Evolutionary conservation across 1,284 basidiomycete species (phyloP), one percentile per base, ranked within the genome.

Genomic region (Rhodotorula sp.): DNA sequence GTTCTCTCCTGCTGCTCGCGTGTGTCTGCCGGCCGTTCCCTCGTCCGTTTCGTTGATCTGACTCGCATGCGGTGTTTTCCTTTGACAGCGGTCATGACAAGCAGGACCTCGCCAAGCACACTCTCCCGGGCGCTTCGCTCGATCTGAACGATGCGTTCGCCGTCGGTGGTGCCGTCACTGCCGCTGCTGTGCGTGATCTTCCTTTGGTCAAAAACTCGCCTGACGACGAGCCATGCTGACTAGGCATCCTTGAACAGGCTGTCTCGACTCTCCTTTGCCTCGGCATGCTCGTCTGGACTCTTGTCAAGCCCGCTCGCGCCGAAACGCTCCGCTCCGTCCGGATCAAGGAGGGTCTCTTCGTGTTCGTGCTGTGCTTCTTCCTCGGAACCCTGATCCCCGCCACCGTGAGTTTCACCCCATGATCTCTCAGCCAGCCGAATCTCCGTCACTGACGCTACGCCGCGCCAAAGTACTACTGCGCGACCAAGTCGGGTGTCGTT

Each of bases 291-390:
- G 15, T 60, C 58, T 61, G 57, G 23, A 64, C 65, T 20, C 21
- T 69, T 23, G 58, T 73, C 43, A 26, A 48, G 7, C 72, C 65
- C 1, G 64, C 61, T 26, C 46, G 48, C 15, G 54, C 52, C 18
- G 74, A 76, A 51, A 76, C 74, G 18, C 56, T 73, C 62, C 62
- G 52, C 51, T 67, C 69, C 12, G 62, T 76, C 57, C 67, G 74
- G 12, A 64, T 73, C 46, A 76, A 76, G 68, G 74, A 76, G 56
- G 74, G 67, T 31, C 31, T 65, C 0, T 76, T 71, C n/a, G 69
- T 21, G 21, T 65, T 73, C n/a, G 29, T 58, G 39, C n/a, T 57
- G 31, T 5, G 67, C 10, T 61, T 71, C 67, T 65, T 66, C 52
- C 48, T 76, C 21, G 71, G 62, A 18, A 58, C 71, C 4, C 67